phyloP scores from a whole-genome alignment of 75 land plant genomes.

The Adiantum capillusveneris region DNA sequence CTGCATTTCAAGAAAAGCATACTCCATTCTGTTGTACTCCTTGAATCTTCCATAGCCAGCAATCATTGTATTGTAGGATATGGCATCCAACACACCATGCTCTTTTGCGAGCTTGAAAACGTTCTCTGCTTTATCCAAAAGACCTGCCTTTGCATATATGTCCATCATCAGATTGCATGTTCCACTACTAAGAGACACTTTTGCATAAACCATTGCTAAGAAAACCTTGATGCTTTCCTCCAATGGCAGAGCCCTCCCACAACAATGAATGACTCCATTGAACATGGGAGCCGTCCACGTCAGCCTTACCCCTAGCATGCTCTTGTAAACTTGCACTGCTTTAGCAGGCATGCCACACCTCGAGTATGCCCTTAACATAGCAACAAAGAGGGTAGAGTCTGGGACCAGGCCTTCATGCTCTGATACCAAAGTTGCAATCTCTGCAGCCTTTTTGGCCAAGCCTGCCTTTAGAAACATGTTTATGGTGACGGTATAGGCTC shows the following conservation, averaged over 20 bases:
- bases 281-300: conserved; percentile 70
- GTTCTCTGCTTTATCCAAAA: conserved; percentile 55
- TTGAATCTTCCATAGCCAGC: conserved; percentile 62
- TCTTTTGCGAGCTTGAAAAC: conserved; percentile 52
- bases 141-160: conserved; percentile 61
- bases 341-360: conserved; percentile 48
- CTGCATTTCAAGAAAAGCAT: conserved; percentile 47
- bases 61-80: conserved; percentile 72
- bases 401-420: conserved; percentile 51
- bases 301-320: conserved; percentile 40
- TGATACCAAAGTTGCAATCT: conserved; percentile 51
- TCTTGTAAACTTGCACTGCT: conserved; percentile 46
- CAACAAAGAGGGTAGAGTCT: conserved; percentile 52
- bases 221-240: conserved; percentile 68
- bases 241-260: conserved; percentile 69
- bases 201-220: conserved; percentile 53
- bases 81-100: conserved; percentile 48
- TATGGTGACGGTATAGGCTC: conserved; percentile 58
- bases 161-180: conserved; percentile 73
- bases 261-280: conserved; percentile 77
- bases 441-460: conserved; percentile 43
- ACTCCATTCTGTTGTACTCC: conserved; percentile 51
- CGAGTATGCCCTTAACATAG: conserved; percentile 77
- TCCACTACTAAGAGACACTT: conserved; percentile 47
- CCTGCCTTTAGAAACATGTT: conserved; percentile 71